Base-by-base conservation (phyloP, 345 rosid species). In the Garcia nutans region DNA sequence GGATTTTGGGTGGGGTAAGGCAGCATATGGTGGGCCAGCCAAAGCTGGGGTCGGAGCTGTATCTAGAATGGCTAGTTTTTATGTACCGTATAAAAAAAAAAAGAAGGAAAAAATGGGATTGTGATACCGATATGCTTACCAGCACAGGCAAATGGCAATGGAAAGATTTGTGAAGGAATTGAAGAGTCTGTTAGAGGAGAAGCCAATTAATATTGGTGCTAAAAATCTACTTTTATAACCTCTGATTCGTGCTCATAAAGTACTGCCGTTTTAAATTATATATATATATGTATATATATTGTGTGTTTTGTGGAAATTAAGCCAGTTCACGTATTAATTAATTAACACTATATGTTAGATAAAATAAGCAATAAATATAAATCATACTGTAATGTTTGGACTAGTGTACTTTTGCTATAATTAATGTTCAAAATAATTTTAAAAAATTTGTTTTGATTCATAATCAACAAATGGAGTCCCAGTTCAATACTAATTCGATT, bases 1-100 rank as follows among this genome's bases (percentile, higher is more conserved):
- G 8, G 83, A 79, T 68, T 82, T 73, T 59, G 85, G 85, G 12
- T 79, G 80, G 80, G 85, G 83, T 5, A 59, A 73, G 28, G 73
- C 85, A 1, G 80, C 9, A 1, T 79, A 76, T 23, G 70, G 70
- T 10, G 83, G 80, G 1, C 80, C 81, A 8, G 78, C 78, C 2
- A 76, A 26, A 61, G 76, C 69, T 20, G 63, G 59, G 6, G 72
- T 67, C 5, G 80, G 71, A 20, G 69, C 65, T 16, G 65, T 57
- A 28, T 20, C 60, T 0, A 56, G 77, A 19, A 68, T 76, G 44
- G 77, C 77, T 1, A 68, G 73, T 24, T 68, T 59, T 28, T 59
- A 68, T 13, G 68, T 68, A 19, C 73, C 68, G 1, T 47, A 26
- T 6, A 72, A 17, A 45, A 72, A 65, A 3, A 71, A 64, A 59